Base-by-base conservation (phyloP, 75 land plant species). In the Cryptomeria japonica region DNA sequence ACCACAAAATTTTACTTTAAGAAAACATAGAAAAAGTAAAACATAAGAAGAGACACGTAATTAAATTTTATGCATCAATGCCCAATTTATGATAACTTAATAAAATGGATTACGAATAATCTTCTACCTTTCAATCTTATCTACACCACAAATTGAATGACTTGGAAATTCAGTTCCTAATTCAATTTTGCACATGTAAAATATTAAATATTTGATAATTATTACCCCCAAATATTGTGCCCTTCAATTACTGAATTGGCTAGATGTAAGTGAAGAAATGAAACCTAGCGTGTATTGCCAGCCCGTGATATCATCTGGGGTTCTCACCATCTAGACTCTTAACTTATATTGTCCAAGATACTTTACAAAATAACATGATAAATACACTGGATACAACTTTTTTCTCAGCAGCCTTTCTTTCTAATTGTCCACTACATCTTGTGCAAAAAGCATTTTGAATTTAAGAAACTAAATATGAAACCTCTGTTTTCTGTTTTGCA, bases 401-500 rank as follows among this genome's bases (percentile, higher is more conserved):
- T 28, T 13, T 36, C 76, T 72, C 28, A 6, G 31, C 34, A 31
- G 8, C 28, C n/a, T 31, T 31, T 31, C 76, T 28, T 72, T 72
- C 76, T 2, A 72, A 72, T 31, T 72, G 76, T 72, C 12, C 76
- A n/a, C 36, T 28, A 72, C 76, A 72, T 72, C 34, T 72, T 72
- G 7, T 72, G 76, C 32, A n/a, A 10, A 31, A 6, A 11, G 28
- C 31, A 72, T 72, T n/a, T 31, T 72, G 34, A 72, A 72, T 72
- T 72, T 28, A 28, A 72, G 76, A 72, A 11, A 72, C 36, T 72
- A 25, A 72, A 72, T 7, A 72, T 72, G 32, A 31, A 28, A n/a
- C 3, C 25, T 47, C 18, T 84, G 79, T 88, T 25, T 86, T 79
- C 70, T 32, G 32, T 87, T 80, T 61, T 90, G 88, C 93, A 97